These are phyloP conservation scores for Ceratocystiopsis sp. DNA, from an alignment of 2,329 filamentous ascomycete genomes.

Conservation along the genomic window DNA sequence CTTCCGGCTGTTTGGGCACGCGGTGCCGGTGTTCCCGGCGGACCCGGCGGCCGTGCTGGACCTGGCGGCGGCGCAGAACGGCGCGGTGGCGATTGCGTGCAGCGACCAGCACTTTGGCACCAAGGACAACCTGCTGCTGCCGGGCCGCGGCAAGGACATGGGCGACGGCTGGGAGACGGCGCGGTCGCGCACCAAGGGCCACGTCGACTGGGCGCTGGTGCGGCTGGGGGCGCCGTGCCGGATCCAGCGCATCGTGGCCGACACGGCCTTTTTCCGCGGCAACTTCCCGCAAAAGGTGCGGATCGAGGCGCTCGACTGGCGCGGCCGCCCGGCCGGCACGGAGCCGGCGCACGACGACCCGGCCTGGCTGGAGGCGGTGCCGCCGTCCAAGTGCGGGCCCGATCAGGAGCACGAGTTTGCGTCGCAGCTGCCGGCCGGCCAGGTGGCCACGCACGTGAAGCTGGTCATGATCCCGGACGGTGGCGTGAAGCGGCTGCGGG, in stretches of 20 bases:
- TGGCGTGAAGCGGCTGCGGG: constrained; percentile 72
- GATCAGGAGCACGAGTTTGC: constrained; percentile 56
- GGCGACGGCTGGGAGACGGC: constrained; percentile 79
- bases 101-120: constrained; percentile 74
- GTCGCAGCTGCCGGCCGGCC: constrained; percentile 32
- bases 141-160: constrained; percentile 50
- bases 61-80: constrained; percentile 62
- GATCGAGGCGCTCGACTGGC: constrained; percentile 44
- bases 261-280: constrained; percentile 69
- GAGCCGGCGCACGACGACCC: constrained; percentile 39
- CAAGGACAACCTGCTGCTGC: constrained; percentile 29
- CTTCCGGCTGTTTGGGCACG: constrained; percentile 61
- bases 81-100: constrained; percentile 57
- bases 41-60: constrained; percentile 51
- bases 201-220: constrained; percentile 70
- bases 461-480: constrained; percentile 87
- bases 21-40: constrained; percentile 58
- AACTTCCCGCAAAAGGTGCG: constrained; percentile 69
- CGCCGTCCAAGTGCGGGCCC: constrained; percentile 50
- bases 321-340: constrained; percentile 28
- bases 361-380: constrained; percentile 49
- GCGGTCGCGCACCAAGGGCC: constrained; percentile 51
- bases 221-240: constrained; percentile 49
- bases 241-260: constrained; percentile 52
- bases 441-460: constrained; percentile 65